Evolutionary conservation across 78 protist species (phyloP).

Genomic region (Pigoraptor vietnamica): DNA sequence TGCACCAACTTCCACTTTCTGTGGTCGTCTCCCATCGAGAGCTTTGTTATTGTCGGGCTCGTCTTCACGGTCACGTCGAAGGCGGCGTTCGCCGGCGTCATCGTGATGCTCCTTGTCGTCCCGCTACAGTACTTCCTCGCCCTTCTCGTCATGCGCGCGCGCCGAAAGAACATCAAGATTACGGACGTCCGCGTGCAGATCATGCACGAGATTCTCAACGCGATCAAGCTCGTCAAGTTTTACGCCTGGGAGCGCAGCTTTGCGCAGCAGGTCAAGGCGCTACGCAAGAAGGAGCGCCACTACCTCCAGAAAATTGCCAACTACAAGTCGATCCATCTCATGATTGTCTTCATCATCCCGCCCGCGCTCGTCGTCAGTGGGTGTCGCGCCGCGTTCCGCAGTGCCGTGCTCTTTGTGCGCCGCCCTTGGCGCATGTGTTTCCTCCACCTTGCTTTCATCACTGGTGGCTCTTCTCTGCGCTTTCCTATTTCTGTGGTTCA

Average conservation of each 20-base stretch:
- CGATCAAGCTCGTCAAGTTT: conserved; percentile 14
- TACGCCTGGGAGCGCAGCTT: conserved; percentile 37
- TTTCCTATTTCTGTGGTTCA: no score
- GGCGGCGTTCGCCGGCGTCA: neutral
- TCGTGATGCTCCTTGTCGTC: neutral
- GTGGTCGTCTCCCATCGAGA: neutral
- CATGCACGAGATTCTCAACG: neutral
- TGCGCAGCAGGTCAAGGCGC: neutral
- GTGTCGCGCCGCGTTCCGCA: no score
- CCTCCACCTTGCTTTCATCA: no score
- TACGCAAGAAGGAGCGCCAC: neutral
- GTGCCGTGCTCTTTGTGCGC: no score
- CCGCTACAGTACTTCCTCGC: conserved; percentile 7
- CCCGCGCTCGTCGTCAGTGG: neutral
- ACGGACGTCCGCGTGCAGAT: conserved; percentile 13
- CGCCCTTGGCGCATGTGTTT: no score
- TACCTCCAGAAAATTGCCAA: neutral
- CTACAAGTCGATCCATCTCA: neutral
- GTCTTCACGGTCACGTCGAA: neutral
- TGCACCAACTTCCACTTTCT: neutral
- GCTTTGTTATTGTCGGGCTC: neutral
- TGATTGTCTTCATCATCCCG: conserved; percentile 19
- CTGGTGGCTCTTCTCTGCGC: no score
- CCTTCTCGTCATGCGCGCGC: neutral
- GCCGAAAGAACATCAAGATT: neutral